Conservation (phyloP, 768 basidiomycete species). For the Fomitopsis serialis region DNA sequence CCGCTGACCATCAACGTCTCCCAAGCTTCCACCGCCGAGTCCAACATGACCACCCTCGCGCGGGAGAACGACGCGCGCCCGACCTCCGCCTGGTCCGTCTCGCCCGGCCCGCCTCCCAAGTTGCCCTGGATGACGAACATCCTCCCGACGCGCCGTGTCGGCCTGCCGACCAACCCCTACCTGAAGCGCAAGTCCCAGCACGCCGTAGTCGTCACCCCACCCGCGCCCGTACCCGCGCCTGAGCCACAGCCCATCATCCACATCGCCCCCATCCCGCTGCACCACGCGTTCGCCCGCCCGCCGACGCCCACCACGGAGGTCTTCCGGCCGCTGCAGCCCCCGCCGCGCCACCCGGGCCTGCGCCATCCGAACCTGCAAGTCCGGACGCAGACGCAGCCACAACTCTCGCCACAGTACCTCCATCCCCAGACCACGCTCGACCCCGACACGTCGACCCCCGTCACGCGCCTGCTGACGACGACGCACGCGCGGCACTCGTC, state of each 20-base stretch:
- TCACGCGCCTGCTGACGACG: slow-evolving; percentile 40
- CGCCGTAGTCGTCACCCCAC: slow-evolving; percentile 11
- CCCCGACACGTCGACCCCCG: slow-evolving; percentile 27
- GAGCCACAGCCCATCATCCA: slow-evolving; percentile 23
- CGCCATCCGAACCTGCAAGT: no score
- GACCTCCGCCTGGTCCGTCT: slow-evolving; percentile 27
- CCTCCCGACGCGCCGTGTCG: slow-evolving; percentile 8
- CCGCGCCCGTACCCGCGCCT: slow-evolving; percentile 11
- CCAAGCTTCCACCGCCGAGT: slow-evolving; percentile 26
- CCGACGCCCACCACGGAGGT: slow-evolving; percentile 14
- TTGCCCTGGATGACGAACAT: slow-evolving; percentile 13
- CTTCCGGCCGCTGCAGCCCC: slow-evolving; percentile 14
- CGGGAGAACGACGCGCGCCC: slow-evolving; percentile 15
- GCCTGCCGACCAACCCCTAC: slow-evolving; percentile 8
- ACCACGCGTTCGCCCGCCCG: slow-evolving; percentile 32
- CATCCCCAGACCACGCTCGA: slow-evolving; percentile 8
- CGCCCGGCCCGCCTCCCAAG: slow-evolving; percentile 27
- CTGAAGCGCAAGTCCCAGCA: slow-evolving; percentile 4
- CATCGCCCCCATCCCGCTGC: slow-evolving; percentile 29
- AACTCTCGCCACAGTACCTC: slow-evolving; percentile 9
- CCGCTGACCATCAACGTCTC: slow-evolving; percentile 41
- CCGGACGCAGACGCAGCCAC: slow-evolving; percentile 9
- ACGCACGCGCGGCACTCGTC: slow-evolving; percentile 39
- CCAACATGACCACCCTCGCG: slow-evolving; percentile 22
- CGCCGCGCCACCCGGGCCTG: slow-evolving; percentile 7